Evolutionary conservation across 176 grass and related monocot species (phyloP).

Genomic region (Hsuehochloa calcarea): DNA sequence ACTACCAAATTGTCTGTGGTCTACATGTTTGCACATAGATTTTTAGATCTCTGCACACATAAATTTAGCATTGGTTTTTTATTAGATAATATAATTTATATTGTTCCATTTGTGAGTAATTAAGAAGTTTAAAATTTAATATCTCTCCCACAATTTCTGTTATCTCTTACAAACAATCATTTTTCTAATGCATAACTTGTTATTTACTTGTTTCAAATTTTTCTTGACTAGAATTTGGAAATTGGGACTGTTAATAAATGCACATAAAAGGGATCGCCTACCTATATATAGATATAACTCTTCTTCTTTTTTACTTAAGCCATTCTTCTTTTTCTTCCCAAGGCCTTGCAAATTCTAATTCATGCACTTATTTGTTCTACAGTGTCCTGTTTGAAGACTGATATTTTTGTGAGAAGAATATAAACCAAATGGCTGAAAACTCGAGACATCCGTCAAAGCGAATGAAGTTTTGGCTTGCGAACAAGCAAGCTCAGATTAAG

Average conservation of each 20-base stretch:
- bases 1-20: too few species aligned
- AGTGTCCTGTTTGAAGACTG: background rate
- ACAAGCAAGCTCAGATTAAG: background rate
- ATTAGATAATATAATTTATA: background rate
- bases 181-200: background rate
- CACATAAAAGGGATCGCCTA: background rate
- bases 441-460: background rate
- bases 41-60: too few species aligned
- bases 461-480: background rate
- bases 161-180: background rate
- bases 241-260: background rate
- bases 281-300: background rate
- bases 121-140: background rate
- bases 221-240: background rate
- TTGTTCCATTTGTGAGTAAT: background rate
- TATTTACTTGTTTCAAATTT: background rate
- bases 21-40: too few species aligned
- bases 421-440: background rate
- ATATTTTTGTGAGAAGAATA: background rate
- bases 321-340: background rate
- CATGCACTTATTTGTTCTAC: background rate
- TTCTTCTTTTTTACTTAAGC: background rate
- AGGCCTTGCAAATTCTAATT: background rate
- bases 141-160: background rate
- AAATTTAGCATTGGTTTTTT: too few species aligned